A percentile compares a stretch with the other conserved stretches of the same genome.
Conservation (phyloP, 148 eudicot genomes). For the Chenopodium formosanum region DNA sequence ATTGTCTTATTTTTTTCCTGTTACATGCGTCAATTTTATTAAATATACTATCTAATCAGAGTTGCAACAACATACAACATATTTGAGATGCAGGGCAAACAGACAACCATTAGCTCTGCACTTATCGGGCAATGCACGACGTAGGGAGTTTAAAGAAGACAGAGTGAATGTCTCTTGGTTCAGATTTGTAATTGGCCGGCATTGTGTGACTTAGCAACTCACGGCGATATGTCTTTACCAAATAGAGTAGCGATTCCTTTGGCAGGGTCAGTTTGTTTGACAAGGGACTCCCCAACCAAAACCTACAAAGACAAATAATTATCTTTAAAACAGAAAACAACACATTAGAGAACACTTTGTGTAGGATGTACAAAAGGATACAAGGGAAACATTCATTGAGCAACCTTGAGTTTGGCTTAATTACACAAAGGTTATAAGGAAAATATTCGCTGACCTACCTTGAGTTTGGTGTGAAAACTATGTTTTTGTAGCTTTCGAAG, state of each 20-base stretch:
- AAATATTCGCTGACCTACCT: no score
- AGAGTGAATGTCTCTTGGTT: background rate
- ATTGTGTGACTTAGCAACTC: conserved; percentile 15
- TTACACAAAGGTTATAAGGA: background rate
- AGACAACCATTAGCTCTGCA: background rate
- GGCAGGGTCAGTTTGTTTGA: conserved; percentile 69
- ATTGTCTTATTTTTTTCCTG: background rate
- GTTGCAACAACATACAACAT: background rate
- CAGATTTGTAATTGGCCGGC: background rate
- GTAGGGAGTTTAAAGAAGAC: background rate
- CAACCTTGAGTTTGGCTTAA: background rate
- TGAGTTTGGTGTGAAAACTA: background rate
- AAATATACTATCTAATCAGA: background rate
- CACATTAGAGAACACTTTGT: background rate
- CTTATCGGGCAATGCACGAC: background rate
- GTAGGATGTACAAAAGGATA: no score
- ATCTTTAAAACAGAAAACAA: background rate
- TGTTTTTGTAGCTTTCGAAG: background rate
- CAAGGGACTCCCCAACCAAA: conserved; percentile 92
- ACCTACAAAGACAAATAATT: conserved; percentile 47
- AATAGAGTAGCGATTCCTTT: conserved; percentile 69
- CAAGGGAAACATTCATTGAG: no score
- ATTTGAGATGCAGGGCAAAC: background rate
- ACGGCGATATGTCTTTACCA: conserved; percentile 63
- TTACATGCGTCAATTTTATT: background rate